A percentile compares a stretch with the other conserved stretches of the same genome.
phyloP scores from a whole-genome alignment of 2,329 filamentous ascomycete genomes.

The Graphilbum fragrans region DNA sequence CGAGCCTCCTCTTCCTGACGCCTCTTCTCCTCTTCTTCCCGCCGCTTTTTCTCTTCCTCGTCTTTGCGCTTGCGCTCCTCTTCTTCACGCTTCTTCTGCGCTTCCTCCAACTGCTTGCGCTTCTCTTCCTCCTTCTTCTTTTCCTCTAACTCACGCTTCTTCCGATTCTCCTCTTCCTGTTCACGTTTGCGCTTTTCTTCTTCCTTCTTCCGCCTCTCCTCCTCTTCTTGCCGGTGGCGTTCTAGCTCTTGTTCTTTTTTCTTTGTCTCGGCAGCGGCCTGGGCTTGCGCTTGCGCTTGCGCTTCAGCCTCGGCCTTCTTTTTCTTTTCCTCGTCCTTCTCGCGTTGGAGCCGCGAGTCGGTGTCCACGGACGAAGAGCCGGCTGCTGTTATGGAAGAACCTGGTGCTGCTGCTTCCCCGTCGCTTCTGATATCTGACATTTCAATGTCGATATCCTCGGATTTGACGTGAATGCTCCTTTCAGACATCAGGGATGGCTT shows the following conservation, averaged over 20 bases:
- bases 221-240: constrained; percentile 13
- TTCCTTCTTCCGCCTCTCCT: constrained; percentile 19
- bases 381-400: constrained; percentile 11
- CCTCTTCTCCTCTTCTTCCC: constrained; percentile 17
- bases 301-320: constrained; percentile 16
- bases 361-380: constrained; percentile 11
- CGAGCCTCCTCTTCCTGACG: constrained; percentile 16
- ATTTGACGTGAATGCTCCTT: constrained; percentile 44
- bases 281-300: constrained; percentile 13
- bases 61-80: constrained; percentile 22
- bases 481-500: constrained; percentile 27
- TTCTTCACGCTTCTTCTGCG: constrained; percentile 17
- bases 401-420: constrained; percentile 4
- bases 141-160: constrained; percentile 16
- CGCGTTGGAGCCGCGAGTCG: constrained; percentile 8
- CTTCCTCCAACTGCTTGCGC: constrained; percentile 17
- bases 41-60: constrained; percentile 14
- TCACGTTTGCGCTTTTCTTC: too few species aligned
- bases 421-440: constrained; percentile 35
- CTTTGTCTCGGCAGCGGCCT: constrained; percentile 14
- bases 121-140: constrained; percentile 18
- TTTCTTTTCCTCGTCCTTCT: constrained; percentile 18
- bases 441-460: constrained; percentile 42
- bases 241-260: constrained; percentile 21
- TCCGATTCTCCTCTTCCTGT: constrained; percentile 19